Conservation (phyloP, 306 rosid genomes). For the Cucurbita ficifolia region DNA sequence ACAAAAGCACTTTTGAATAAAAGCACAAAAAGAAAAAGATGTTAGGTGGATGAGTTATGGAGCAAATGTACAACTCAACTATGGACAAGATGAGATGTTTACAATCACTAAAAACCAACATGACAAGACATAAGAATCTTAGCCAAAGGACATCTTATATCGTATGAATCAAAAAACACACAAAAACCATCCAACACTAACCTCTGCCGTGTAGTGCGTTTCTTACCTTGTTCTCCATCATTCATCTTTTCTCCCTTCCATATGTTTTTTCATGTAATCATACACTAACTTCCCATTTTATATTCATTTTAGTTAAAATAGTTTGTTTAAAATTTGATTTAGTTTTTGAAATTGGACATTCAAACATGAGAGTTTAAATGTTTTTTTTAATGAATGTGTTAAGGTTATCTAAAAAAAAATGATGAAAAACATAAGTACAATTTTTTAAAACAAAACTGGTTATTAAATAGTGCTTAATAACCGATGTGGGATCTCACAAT, state of each 20-base stretch:
- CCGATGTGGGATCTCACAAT: no score
- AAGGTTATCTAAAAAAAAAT: no score
- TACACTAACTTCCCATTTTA: no score
- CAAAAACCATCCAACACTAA: neutral
- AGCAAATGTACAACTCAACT: neutral
- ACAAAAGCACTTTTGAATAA: neutral
- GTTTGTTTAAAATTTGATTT: no score
- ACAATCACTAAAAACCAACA: neutral
- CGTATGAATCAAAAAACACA: neutral
- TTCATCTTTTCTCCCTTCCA: neutral
- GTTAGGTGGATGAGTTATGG: neutral
- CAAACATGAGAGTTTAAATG: no score
- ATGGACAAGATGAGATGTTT: neutral
- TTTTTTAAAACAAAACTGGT: no score
- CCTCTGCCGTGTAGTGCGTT: neutral
- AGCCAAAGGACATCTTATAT: neutral
- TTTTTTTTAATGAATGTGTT: no score
- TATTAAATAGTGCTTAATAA: no score
- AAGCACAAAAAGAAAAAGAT: neutral
- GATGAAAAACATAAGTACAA: no score
- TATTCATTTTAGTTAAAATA: no score
- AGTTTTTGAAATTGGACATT: no score
- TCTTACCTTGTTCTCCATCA: neutral
- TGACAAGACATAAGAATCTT: slow-evolving; percentile 2
- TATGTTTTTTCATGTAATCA: neutral